Evolutionary conservation across 139 green algal species (phyloP).

Genomic region (Chlamydomonas asymmetrica): DNA sequence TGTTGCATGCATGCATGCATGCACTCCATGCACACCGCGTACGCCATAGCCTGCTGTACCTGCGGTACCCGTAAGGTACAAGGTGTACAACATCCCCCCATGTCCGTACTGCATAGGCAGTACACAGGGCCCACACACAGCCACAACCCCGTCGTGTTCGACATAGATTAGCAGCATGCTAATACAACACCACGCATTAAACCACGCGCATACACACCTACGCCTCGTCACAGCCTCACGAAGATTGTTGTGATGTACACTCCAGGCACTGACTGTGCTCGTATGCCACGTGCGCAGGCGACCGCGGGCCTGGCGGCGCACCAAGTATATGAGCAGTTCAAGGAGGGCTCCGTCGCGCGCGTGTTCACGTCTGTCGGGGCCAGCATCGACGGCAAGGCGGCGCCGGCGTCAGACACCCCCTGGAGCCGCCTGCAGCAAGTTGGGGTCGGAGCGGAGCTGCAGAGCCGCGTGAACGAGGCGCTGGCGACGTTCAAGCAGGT

Average conservation of each 20-base stretch:
- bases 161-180: neutral
- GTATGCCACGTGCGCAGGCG: conserved; percentile 1
- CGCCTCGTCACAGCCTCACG: neutral
- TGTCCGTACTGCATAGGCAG: too few species aligned
- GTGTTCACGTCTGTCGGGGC: neutral
- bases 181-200: neutral
- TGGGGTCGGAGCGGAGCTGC: conserved; percentile 16
- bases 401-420: neutral
- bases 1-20: neutral
- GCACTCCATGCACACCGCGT: neutral
- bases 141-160: neutral
- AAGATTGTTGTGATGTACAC: too few species aligned
- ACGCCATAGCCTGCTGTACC: too few species aligned
- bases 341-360: neutral
- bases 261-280: too few species aligned
- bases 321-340: conserved; percentile 21
- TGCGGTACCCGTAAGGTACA: too few species aligned
- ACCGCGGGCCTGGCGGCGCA: conserved; percentile 13
- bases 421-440: neutral
- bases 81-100: too few species aligned
- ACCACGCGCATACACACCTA: neutral
- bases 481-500: conserved; percentile 39
- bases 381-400: neutral
- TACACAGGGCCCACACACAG: neutral
- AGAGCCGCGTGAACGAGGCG: conserved; percentile 31